A percentile compares a stretch with the other conserved stretches of the same genome.
Conservation (phyloP, 352 stramenopile genomes). For the Phytophthora europaea region DNA sequence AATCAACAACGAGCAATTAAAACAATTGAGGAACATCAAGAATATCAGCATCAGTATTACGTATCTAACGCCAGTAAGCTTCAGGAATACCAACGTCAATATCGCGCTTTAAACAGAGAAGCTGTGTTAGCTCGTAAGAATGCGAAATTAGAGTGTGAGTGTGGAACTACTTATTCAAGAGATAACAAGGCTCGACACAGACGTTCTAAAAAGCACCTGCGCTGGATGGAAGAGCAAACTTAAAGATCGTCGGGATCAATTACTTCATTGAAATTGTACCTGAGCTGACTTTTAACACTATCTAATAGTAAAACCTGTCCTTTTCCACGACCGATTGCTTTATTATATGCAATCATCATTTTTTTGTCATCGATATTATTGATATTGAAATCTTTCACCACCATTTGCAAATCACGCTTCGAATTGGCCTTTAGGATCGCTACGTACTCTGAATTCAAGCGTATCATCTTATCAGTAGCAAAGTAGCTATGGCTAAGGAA, state of each 20-base stretch:
- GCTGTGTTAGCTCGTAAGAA: background rate
- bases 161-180: background rate
- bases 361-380: no score
- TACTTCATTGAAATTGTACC: no score
- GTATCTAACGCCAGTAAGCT: background rate
- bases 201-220: no score
- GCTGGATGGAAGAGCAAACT: no score
- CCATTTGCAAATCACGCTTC: background rate
- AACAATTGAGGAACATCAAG: background rate
- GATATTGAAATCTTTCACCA: background rate
- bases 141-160: background rate
- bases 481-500: no score
- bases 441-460: no score
- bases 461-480: no score
- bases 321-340: no score
- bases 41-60: background rate
- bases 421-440: background rate
- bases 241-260: no score
- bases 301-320: no score
- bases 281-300: no score
- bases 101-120: background rate
- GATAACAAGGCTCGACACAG: background rate
- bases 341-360: no score
- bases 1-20: background rate
- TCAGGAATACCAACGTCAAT: background rate